A percentile compares a stretch with the other conserved stretches of the same genome.
phyloP scores from a whole-genome alignment of 768 basidiomycete genomes.

The Boletus sp. region DNA sequence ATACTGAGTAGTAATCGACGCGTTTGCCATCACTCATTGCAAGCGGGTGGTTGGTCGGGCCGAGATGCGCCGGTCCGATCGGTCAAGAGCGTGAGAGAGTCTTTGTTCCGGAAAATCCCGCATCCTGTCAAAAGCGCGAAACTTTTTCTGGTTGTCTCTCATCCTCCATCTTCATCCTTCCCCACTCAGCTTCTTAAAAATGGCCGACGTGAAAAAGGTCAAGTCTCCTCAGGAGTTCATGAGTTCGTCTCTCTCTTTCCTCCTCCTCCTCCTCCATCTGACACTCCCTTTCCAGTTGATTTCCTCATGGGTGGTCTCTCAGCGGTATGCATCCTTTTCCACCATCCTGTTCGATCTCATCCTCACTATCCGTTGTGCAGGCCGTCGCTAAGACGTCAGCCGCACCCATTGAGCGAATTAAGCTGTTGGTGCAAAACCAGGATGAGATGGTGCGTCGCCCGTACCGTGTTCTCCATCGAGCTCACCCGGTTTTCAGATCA shows the following conservation, averaged over 20 bases:
- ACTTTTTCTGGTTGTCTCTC: slow-evolving; percentile 46
- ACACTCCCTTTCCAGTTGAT: slow-evolving; percentile 54
- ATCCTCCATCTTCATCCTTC: slow-evolving; percentile 44
- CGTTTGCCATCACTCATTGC: too few species aligned
- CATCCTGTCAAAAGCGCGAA: slow-evolving; percentile 39
- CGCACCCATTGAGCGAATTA: slow-evolving; percentile 99
- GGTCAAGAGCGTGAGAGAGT: slow-evolving; percentile 29
- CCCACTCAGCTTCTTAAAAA: slow-evolving; percentile 59
- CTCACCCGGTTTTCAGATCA: slow-evolving; percentile 61
- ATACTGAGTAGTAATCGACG: slow-evolving; percentile 14
- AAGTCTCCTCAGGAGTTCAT: slow-evolving; percentile 93
- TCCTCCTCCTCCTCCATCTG: neutral
- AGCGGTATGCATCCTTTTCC: slow-evolving; percentile 53
- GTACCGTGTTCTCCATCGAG: neutral
- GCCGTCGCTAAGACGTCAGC: slow-evolving; percentile 99
- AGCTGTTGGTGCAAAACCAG: slow-evolving; percentile 98
- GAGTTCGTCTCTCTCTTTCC: slow-evolving; percentile 37
- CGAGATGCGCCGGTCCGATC: neutral
- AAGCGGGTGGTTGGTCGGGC: neutral
- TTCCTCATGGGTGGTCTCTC: slow-evolving; percentile 98
- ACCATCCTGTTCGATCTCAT: neutral
- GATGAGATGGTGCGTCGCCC: slow-evolving; percentile 89
- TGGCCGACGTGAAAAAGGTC: slow-evolving; percentile 80
- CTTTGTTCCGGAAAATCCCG: slow-evolving; percentile 30
- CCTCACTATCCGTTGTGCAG: slow-evolving; percentile 40